Percentiles rank a stretch among this genome's conserved stretches.
phyloP scores from a whole-genome alignment of 345 rosid genomes.

The Toxicodendron radicans region DNA sequence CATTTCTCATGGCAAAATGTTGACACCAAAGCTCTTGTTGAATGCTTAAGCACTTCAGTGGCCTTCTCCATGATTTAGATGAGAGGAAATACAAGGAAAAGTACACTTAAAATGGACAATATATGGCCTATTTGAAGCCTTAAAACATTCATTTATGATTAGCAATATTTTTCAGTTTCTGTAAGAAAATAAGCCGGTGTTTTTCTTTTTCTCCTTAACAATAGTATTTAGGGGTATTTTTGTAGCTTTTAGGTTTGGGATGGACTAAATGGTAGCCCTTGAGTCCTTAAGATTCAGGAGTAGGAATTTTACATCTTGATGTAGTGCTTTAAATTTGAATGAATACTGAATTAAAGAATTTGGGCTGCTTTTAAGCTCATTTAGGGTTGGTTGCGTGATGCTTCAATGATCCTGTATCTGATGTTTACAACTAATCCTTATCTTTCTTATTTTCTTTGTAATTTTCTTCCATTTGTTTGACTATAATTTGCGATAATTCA shows the following conservation, averaged over 20 bases:
- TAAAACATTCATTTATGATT: background rate
- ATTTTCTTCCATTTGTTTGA: background rate
- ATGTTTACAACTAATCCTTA: background rate
- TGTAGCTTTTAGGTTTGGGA: constrained; percentile 1
- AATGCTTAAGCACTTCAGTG: background rate
- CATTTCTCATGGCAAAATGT: constrained; percentile 7
- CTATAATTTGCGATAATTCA: background rate
- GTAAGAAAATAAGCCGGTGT: no score
- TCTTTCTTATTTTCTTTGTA: background rate
- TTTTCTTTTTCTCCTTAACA: background rate
- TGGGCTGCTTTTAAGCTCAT: background rate
- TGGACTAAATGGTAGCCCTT: background rate
- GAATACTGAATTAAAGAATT: background rate
- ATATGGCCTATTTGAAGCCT: background rate
- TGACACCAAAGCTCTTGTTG: background rate
- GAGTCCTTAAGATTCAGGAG: background rate
- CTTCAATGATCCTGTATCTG: background rate
- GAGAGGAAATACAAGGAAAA: background rate
- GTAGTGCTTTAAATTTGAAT: background rate
- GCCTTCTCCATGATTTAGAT: background rate
- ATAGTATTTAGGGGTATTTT: background rate
- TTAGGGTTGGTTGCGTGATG: background rate
- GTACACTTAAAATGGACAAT: background rate
- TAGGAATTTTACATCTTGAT: background rate
- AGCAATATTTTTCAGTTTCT: background rate